Conservation (phyloP, 768 basidiomycete genomes). For the Paxillus ammoniavirescens region DNA sequence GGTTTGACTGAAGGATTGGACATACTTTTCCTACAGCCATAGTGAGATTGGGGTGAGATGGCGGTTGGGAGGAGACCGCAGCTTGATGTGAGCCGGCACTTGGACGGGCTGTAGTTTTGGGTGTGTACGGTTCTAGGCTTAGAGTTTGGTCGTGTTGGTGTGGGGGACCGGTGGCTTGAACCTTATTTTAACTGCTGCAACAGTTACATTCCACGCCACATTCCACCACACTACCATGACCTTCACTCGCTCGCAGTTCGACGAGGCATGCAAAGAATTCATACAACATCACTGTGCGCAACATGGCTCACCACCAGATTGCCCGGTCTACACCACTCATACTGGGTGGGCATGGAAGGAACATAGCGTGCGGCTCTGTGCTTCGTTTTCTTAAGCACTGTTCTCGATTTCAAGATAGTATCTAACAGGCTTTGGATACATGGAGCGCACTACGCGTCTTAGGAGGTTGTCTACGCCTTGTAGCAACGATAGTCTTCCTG, state of each 20-base stretch:
- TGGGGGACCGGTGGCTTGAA: slow-evolving; percentile 51
- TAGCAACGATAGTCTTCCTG: slow-evolving; percentile 8
- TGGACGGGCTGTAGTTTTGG: slow-evolving; percentile 50
- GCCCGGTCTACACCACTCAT: slow-evolving; percentile 9
- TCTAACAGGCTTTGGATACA: slow-evolving; percentile 43
- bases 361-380: slow-evolving; percentile 45
- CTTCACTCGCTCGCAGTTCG: slow-evolving; percentile 57
- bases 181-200: slow-evolving; percentile 48
- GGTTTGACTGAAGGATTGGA: slow-evolving; percentile 1
- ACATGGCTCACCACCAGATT: neutral
- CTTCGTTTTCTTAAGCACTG: slow-evolving; percentile 5
- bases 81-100: slow-evolving; percentile 42
- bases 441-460: slow-evolving; percentile 38
- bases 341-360: slow-evolving; percentile 63
- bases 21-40: slow-evolving; percentile 92
- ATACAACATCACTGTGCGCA: slow-evolving; percentile 30
- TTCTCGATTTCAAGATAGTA: slow-evolving; percentile 26
- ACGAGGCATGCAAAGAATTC: slow-evolving; percentile 54
- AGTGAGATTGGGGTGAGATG: slow-evolving; percentile 38
- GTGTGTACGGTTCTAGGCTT: slow-evolving; percentile 10
- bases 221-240: slow-evolving; percentile 25
- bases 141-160: slow-evolving; percentile 19
- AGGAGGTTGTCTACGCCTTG: slow-evolving; percentile 3
- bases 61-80: slow-evolving; percentile 40
- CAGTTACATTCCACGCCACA: slow-evolving; percentile 42